These are phyloP conservation scores for Thalassiosira hispida DNA, from an alignment of 352 stramenopile species.

Conservation along the genomic window DNA sequence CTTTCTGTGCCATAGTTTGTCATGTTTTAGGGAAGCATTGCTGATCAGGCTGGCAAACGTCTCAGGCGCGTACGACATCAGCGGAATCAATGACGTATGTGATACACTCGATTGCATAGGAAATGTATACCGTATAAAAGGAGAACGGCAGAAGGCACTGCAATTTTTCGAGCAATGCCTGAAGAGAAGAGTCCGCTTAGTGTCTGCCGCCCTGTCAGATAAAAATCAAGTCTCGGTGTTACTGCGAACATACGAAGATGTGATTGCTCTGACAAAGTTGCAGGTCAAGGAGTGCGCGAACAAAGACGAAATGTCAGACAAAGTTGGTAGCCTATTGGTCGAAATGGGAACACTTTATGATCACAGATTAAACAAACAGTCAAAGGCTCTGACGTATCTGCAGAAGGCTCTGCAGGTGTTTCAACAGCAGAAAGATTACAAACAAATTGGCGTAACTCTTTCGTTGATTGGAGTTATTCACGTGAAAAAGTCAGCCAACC, in stretches of 20 bases:
- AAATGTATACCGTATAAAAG: slow-evolving; percentile 54
- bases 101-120: slow-evolving; percentile 58
- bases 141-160: slow-evolving; percentile 40
- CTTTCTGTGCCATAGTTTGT: slow-evolving; percentile 25
- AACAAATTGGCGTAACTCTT: slow-evolving; percentile 47
- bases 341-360: slow-evolving; percentile 60
- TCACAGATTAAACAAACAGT: slow-evolving; percentile 43
- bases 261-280: slow-evolving; percentile 49
- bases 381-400: slow-evolving; percentile 51
- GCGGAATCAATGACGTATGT: slow-evolving; percentile 51
- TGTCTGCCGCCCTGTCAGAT: slow-evolving; percentile 11
- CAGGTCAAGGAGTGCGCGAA: slow-evolving; percentile 15
- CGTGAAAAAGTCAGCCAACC: slow-evolving; percentile 41
- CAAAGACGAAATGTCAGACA: slow-evolving; percentile 24
- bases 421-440: slow-evolving; percentile 47
- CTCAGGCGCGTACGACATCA: slow-evolving; percentile 27
- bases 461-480: slow-evolving; percentile 55
- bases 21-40: slow-evolving; percentile 54
- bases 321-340: slow-evolving; percentile 46
- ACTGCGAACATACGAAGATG: slow-evolving; percentile 57
- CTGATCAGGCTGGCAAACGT: slow-evolving; percentile 44
- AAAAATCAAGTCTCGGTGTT: slow-evolving; percentile 40
- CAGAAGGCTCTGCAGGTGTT: slow-evolving; percentile 50
- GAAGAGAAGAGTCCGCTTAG: slow-evolving; percentile 38
- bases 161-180: slow-evolving; percentile 60